Evolutionary conservation across 2,329 filamentous ascomycete genomes (phyloP).

Genomic region (Penicillium sp.): DNA sequence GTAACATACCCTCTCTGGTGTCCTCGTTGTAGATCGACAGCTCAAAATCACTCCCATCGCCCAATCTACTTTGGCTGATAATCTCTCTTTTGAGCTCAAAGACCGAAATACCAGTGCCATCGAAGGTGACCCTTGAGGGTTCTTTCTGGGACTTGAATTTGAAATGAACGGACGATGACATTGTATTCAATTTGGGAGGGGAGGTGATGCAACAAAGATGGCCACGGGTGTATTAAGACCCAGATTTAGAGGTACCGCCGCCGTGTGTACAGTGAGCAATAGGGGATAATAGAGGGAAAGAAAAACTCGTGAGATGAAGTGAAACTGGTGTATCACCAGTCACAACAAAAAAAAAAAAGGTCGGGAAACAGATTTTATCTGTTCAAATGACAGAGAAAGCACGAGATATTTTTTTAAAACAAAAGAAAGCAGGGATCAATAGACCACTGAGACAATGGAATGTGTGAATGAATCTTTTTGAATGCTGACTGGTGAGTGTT

Average conservation of each 20-base stretch:
- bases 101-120: constrained; percentile 95
- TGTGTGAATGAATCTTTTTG: constrained; percentile 30
- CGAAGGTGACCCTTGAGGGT: constrained; percentile 89
- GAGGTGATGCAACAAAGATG: constrained; percentile 25
- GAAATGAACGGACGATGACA: constrained; percentile 98
- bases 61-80: constrained; percentile 87
- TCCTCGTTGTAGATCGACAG: constrained; percentile 92
- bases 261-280: constrained; percentile 23
- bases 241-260: constrained; percentile 29
- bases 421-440: constrained; percentile 22
- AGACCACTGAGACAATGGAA: constrained; percentile 28
- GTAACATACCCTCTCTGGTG: constrained; percentile 74
- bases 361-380: constrained; percentile 5
- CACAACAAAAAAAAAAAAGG: not conserved
- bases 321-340: not conserved
- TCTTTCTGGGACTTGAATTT: constrained; percentile 99
- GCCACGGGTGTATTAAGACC: constrained; percentile 32
- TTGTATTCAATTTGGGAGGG: constrained; percentile 51
- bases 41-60: constrained; percentile 95
- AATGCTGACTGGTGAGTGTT: constrained; percentile 28
- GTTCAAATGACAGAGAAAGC: not conserved
- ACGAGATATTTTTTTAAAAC: constrained; percentile 13
- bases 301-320: constrained; percentile 3
- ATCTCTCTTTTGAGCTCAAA: constrained; percentile 99
- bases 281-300: constrained; percentile 24